A percentile compares a stretch with the other conserved stretches of the same genome.
phyloP scores from a whole-genome alignment of 495 filamentous ascomycete genomes.

The Neurospora terricola region DNA sequence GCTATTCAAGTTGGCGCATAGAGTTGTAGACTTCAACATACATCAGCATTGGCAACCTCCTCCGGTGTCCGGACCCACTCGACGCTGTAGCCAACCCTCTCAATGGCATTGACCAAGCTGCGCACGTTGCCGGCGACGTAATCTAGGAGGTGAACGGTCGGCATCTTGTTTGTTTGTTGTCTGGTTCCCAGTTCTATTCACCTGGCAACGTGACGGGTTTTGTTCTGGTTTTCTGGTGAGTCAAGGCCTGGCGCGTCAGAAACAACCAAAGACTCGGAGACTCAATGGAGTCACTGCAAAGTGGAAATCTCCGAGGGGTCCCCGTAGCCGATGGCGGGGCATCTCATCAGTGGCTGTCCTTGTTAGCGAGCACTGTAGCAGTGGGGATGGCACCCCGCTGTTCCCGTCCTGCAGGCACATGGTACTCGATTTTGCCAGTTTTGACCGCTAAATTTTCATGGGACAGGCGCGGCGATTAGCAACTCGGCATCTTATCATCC shows the following conservation, averaged over 20 bases:
- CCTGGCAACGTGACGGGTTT: background rate
- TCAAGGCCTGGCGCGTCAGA: constrained; percentile 4
- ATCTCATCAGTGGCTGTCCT: constrained; percentile 4
- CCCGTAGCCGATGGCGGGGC: constrained; percentile 5
- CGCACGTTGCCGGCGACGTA: constrained; percentile 76
- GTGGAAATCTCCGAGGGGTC: background rate
- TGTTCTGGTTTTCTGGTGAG: constrained; percentile 5
- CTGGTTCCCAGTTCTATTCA: background rate
- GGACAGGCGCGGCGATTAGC: background rate
- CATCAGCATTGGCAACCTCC: constrained; percentile 77
- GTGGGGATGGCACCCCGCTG: background rate
- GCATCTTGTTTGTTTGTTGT: constrained; percentile 44
- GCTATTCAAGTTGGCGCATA: background rate
- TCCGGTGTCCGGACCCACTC: constrained; percentile 83
- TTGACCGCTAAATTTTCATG: constrained; percentile 18
- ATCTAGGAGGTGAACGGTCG: constrained; percentile 85
- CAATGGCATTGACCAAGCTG: constrained; percentile 92
- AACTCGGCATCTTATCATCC: background rate
- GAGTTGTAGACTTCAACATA: constrained; percentile 26
- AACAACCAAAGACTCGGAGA: background rate
- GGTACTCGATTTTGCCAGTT: constrained; percentile 9
- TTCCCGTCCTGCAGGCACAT: background rate
- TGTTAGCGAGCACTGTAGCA: constrained; percentile 1
- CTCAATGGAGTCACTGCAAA: constrained; percentile 3
- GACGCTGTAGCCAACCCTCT: constrained; percentile 83